Percentiles rank a stretch among this genome's conserved stretches.
Conservation (phyloP, 208 protist species). For the Crithidia sp. region DNA sequence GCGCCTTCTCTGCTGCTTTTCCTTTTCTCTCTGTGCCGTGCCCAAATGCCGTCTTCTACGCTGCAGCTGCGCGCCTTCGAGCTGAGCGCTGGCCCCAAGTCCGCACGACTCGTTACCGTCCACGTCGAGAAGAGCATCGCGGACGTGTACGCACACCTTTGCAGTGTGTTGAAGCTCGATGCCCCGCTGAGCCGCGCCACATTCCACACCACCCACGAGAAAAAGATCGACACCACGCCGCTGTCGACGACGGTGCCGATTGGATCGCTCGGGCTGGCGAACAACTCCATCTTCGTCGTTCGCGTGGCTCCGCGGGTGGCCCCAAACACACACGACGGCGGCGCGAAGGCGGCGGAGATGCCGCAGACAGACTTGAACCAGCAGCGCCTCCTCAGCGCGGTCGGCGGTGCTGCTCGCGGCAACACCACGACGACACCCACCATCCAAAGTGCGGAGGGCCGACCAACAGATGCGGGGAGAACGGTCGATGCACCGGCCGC, state of each 20-base stretch:
- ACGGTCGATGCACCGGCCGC: background rate
- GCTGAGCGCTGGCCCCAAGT: slow-evolving; percentile 31
- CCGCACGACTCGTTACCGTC: slow-evolving; percentile 36
- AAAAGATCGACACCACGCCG: slow-evolving; percentile 32
- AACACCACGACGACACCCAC: too few relatives aligned
- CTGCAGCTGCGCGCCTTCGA: slow-evolving; percentile 37
- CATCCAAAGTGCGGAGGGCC: too few relatives aligned
- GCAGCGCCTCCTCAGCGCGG: background rate
- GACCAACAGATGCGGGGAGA: too few relatives aligned
- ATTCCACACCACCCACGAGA: slow-evolving; percentile 35
- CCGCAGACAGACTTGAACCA: background rate
- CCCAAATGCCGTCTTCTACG: background rate
- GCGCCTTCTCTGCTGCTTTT: too few relatives aligned
- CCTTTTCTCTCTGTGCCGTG: too few relatives aligned
- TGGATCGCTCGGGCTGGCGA: slow-evolving; percentile 16
- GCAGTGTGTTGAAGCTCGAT: slow-evolving; percentile 17
- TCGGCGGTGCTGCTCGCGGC: too few relatives aligned
- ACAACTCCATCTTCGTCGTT: slow-evolving; percentile 41
- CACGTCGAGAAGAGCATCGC: slow-evolving; percentile 20
- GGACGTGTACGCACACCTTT: slow-evolving; percentile 21
- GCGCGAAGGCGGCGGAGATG: background rate
- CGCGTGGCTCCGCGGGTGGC: background rate
- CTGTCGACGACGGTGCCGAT: slow-evolving; percentile 28
- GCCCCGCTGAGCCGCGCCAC: slow-evolving; percentile 16
- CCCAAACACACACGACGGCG: background rate